phyloP scores from a whole-genome alignment of 2,329 filamentous ascomycete species.

The Microascus cirrosus region DNA sequence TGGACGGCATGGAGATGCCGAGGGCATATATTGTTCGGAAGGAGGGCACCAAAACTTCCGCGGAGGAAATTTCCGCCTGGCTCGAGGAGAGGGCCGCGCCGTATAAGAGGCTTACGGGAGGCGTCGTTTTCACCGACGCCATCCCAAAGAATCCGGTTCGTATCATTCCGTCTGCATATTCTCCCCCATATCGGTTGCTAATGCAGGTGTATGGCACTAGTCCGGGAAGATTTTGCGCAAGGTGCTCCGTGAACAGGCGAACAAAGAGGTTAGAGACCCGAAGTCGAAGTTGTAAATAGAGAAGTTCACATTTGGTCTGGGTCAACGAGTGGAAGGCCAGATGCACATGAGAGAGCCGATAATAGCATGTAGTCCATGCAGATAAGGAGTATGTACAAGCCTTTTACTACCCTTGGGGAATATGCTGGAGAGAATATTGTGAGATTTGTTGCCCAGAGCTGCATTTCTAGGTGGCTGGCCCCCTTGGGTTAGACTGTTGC shows the following conservation, averaged over 20 bases:
- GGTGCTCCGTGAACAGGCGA: slow-evolving; percentile 42
- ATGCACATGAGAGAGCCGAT: background rate
- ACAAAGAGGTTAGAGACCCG: background rate
- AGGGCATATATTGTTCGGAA: slow-evolving; percentile 48
- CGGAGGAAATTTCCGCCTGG: slow-evolving; percentile 50
- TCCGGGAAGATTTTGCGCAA: slow-evolving; percentile 59
- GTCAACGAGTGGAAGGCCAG: background rate
- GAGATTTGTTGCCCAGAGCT: too few species aligned
- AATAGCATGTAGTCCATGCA: too few species aligned
- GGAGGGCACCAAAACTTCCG: slow-evolving; percentile 50
- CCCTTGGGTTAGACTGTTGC: background rate
- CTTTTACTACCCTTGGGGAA: too few species aligned
- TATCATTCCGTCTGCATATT: background rate
- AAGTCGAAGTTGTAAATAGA: background rate
- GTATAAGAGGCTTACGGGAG: slow-evolving; percentile 59
- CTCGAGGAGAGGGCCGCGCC: slow-evolving; percentile 50
- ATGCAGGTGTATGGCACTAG: slow-evolving; percentile 15
- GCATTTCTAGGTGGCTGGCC: too few species aligned
- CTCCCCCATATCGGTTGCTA: background rate
- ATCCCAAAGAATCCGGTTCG: slow-evolving; percentile 50
- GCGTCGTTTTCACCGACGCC: slow-evolving; percentile 54
- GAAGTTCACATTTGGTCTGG: background rate
- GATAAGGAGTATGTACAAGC: too few species aligned
- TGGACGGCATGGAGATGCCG: slow-evolving; percentile 45
- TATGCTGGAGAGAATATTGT: too few species aligned